Conservation (phyloP, 306 rosid species). For the Heteromeles arbutifolia region DNA sequence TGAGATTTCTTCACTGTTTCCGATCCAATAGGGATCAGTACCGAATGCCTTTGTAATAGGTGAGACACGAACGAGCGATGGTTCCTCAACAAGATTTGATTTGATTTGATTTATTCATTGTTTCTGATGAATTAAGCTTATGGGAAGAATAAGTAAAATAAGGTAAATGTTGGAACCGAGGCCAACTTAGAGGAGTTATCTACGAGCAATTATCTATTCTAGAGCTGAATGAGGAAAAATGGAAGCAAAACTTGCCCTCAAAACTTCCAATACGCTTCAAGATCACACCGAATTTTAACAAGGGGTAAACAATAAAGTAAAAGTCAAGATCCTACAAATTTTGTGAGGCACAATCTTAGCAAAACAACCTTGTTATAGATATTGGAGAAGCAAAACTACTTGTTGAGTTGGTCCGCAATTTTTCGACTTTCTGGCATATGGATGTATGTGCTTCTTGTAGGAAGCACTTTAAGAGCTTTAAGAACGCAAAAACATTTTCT, state of each 20-base stretch:
- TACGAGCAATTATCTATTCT: neutral
- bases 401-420: neutral
- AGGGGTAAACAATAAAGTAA: neutral
- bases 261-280: neutral
- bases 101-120: neutral
- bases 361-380: neutral
- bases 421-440: neutral
- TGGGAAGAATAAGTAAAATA: neutral
- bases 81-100: neutral
- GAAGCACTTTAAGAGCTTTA: too few species aligned
- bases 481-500: too few species aligned
- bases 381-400: neutral
- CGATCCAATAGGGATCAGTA: neutral
- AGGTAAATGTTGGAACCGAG: neutral
- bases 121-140: neutral
- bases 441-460: too few species aligned
- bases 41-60: neutral
- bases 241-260: neutral
- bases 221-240: neutral
- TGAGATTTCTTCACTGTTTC: neutral
- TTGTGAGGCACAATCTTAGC: neutral
- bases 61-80: neutral
- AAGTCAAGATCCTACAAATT: neutral
- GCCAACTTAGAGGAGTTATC: neutral
- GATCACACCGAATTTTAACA: neutral